Base-by-base conservation (phyloP, 495 filamentous ascomycete genomes). In the Viridothelium virens region DNA sequence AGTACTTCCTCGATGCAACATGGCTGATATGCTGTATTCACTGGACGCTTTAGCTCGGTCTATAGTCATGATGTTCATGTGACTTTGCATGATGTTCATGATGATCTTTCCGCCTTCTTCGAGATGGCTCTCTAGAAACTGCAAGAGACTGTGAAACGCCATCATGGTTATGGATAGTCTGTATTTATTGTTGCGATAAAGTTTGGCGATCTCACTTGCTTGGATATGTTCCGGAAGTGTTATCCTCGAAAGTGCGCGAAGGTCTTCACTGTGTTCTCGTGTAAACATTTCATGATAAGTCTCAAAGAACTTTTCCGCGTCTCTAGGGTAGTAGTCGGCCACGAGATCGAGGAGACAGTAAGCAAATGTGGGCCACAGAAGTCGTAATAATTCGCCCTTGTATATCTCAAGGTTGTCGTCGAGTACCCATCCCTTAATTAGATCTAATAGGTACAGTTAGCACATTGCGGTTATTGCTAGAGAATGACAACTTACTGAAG, bases 351-450 rank as follows among this genome's bases (percentile, higher is more conserved):
- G 77, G 71, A 90, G 96, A 0, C 91, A 94, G 76, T 98, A 93
- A 31, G 96, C 89, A 72, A 97, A 97, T 0, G 95, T 78, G 1
- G 94, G 95, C 90, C 92, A 98, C 36, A 93, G 79, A 11, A 97
- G 79, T 53, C 92, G 89, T 63, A 82, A 77, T 0, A 98, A 83
- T 75, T 97, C 94, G n/a, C 91, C 90, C 81, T 96, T 96, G 82
- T 97, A 97, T 34, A 97, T 82, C 68, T 96, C 92, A 4, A 98
- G 81, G 62, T 88, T 91, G 68, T 91, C 88, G 66, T 97, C 90
- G 6, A 59, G 53, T 61, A 96, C 87, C 90, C 91, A 97, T 66
- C 80, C 80, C 64, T 82, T 86, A 63, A 95, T 79, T 37, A 93
- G 76, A 63, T 85, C 83, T 83, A 80, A 34, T 25, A 14, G 6